Percentiles rank a stretch among this genome's conserved stretches.
phyloP scores from a whole-genome alignment of 352 stramenopile species.

The Pythium grandisporangium region DNA sequence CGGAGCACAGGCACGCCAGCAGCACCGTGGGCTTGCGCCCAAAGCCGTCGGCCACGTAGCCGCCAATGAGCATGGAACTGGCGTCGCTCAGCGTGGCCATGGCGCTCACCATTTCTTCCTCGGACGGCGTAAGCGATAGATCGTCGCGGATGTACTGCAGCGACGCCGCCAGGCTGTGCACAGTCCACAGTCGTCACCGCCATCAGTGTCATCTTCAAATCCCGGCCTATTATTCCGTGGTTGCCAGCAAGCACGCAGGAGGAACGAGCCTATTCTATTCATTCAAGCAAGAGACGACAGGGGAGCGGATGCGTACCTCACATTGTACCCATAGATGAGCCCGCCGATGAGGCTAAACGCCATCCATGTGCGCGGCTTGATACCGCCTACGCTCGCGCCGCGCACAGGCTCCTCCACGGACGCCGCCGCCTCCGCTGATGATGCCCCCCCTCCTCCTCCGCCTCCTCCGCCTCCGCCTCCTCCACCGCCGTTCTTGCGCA shows the following conservation, averaged over 20 bases:
- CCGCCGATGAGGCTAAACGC: constrained; percentile 75
- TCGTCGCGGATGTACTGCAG: constrained; percentile 79
- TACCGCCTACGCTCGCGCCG: constrained; percentile 8
- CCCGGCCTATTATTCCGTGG: too few species aligned
- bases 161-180: constrained; percentile 45
- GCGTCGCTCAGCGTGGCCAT: constrained; percentile 76
- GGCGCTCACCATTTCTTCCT: constrained; percentile 72
- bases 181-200: too few species aligned
- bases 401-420: neutral
- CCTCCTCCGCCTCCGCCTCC: constrained; percentile 1
- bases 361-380: constrained; percentile 56
- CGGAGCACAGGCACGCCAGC: constrained; percentile 60
- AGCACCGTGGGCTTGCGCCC: constrained; percentile 64
- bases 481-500: neutral
- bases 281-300: too few species aligned
- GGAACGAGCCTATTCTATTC: too few species aligned
- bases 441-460: neutral
- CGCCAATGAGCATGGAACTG: constrained; percentile 69
- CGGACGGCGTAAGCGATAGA: constrained; percentile 42
- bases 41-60: constrained; percentile 58
- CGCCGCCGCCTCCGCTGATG: constrained; percentile 6
- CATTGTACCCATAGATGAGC: constrained; percentile 87
- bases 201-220: too few species aligned
- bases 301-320: too few species aligned
- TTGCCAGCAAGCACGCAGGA: too few species aligned